Evolutionary conservation across 108 stramenopile genomes (phyloP), one percentile per base, ranked within the genome.

Genomic region (Skeletonema costatum): DNA sequence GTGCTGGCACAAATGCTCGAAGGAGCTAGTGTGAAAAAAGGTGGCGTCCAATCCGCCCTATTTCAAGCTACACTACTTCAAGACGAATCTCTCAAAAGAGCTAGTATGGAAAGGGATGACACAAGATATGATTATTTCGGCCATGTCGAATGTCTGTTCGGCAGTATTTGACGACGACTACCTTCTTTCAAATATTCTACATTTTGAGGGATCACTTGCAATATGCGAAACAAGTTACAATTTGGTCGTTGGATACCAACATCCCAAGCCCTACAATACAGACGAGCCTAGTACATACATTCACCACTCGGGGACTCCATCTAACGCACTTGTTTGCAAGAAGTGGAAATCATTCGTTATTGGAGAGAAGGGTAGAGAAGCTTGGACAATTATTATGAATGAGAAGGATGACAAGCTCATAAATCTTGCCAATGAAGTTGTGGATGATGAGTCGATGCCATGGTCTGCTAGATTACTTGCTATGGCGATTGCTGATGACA

Each of bases 401-500:
- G 65, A 65, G 11, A 9, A n/a, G 25, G 19, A 30, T 3, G 64
- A 46, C 1, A 53, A 58, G 8, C 25, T 25, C 25, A 58, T 58
- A 3, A 25, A 21, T 25, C 19, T 58, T 7, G 56, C 56, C 8
- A 25, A 19, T 41, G 50, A 65, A 0, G 64, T 25, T 53, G 50
- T 21, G 41, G 6, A 39, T 5, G 72, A 73, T 50, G 38, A 4
- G 65, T 64, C 63, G 12, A 19, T 73, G 33, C 13, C 35, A 3
- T 73, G 72, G 72, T 39, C 35, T 39, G 64, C 72, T 32, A 33
- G 72, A 8, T 64, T 73, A 65, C 16, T 19, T 5, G 72, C 72
- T 29, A 73, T 73, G 72, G 72, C 72, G 14, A 73, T 73, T 38
- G 14, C 72, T 14, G 25, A 73, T 50, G 72, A 73, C 31, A 30